phyloP scores from a whole-genome alignment of 352 stramenopile genomes.

The Phytophthora litchii region DNA sequence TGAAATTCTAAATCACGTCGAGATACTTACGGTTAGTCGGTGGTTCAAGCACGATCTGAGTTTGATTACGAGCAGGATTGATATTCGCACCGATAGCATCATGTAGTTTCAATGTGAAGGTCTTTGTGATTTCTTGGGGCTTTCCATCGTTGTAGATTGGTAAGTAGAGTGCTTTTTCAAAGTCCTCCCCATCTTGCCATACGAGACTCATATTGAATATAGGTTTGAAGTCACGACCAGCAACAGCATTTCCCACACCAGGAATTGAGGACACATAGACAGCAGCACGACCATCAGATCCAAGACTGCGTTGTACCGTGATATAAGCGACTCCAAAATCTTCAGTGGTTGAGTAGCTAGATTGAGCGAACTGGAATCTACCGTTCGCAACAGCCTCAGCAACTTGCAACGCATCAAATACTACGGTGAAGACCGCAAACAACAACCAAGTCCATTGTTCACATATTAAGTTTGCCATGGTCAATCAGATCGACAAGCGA shows the following conservation, averaged over 20 bases:
- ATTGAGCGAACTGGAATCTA: constrained; percentile 64
- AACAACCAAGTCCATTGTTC: constrained; percentile 1
- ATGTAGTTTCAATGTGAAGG: constrained; percentile 63
- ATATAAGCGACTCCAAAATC: constrained; percentile 74
- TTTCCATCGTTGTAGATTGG: constrained; percentile 62
- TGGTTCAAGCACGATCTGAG: constrained; percentile 50
- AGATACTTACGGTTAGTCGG: constrained; percentile 56
- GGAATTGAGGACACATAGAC: constrained; percentile 66
- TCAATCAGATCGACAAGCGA: background rate
- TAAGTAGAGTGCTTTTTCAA: constrained; percentile 72
- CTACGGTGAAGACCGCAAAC: background rate
- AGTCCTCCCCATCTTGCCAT: constrained; percentile 75
- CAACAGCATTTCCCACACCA: constrained; percentile 50
- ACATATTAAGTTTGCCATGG: constrained; percentile 17
- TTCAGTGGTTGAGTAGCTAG: constrained; percentile 58
- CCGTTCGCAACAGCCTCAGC: constrained; percentile 30
- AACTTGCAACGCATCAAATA: background rate
- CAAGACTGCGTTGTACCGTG: constrained; percentile 70
- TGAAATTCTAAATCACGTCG: background rate
- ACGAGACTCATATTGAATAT: constrained; percentile 76
- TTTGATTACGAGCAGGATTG: constrained; percentile 53
- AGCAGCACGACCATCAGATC: constrained; percentile 58
- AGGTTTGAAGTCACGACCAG: constrained; percentile 55
- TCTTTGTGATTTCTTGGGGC: constrained; percentile 56
- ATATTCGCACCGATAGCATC: constrained; percentile 60